Conservation (phyloP, 441 rosid species). For the Erysimum cheiri region DNA sequence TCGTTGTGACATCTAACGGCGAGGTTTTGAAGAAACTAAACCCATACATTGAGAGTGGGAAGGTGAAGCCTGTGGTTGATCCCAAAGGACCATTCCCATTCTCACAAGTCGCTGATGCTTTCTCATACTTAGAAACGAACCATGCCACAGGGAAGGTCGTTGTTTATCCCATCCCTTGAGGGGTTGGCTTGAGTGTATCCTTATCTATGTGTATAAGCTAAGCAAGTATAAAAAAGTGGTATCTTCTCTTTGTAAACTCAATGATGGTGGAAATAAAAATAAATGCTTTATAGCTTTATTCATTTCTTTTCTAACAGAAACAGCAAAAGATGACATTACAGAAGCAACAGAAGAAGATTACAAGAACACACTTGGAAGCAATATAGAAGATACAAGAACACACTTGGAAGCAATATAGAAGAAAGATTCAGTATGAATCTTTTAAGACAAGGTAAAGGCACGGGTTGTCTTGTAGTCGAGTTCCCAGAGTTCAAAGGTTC, state of each 20-base stretch:
- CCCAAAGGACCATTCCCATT: conserved; percentile 84
- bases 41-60: conserved; percentile 77
- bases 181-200: conserved; percentile 6
- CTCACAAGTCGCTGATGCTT: conserved; percentile 66
- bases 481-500: conserved; percentile 78
- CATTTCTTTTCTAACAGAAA: conserved; percentile 22
- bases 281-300: conserved; percentile 29
- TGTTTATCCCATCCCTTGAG: conserved; percentile 72
- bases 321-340: conserved; percentile 1
- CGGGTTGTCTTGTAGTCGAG: conserved; percentile 69
- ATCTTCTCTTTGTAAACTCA: conserved; percentile 19
- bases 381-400: conserved; percentile 9
- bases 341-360: conserved; percentile 10
- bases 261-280: conserved; percentile 21
- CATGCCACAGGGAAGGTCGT: conserved; percentile 77
- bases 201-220: conserved; percentile 22
- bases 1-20: conserved; percentile 84
- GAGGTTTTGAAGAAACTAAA: conserved; percentile 79
- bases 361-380: conserved; percentile 18
- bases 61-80: conserved; percentile 82
- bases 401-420: conserved; percentile 22
- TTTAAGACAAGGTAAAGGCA: conserved; percentile 43
- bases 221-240: conserved; percentile 23
- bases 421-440: conserved; percentile 6
- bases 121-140: conserved; percentile 81